phyloP scores from a whole-genome alignment of 345 rosid genomes.

The Psidium friedrichsthalianum region DNA sequence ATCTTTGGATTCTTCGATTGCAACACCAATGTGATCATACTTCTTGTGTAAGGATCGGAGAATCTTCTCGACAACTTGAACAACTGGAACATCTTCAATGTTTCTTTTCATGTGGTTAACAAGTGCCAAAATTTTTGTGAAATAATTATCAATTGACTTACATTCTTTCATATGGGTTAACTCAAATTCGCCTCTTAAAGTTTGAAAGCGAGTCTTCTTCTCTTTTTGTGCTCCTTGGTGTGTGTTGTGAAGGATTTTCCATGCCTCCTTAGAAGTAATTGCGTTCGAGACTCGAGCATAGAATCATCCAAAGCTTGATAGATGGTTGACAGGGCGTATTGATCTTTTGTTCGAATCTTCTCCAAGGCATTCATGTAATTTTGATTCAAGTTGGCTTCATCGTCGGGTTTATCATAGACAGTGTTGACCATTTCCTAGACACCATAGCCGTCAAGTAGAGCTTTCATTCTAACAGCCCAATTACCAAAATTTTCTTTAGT shows the following conservation, averaged over 20 bases:
- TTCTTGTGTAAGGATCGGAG: neutral
- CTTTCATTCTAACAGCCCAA: too few species aligned
- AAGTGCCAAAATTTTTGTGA: neutral
- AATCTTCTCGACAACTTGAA: neutral
- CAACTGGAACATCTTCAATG: neutral
- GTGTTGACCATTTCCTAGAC: too few species aligned
- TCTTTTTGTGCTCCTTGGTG: neutral
- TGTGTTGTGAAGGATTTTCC: neutral
- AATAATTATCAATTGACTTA: neutral
- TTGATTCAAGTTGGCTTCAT: too few species aligned
- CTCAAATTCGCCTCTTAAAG: neutral
- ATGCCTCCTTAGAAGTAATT: neutral
- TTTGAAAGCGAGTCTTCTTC: neutral
- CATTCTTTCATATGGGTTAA: neutral
- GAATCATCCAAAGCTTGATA: neutral
- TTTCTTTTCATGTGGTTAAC: neutral
- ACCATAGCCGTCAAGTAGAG: too few species aligned
- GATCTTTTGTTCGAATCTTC: too few species aligned
- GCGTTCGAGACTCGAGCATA: neutral
- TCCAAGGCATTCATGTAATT: too few species aligned
- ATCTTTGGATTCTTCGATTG: conserved; percentile 3
- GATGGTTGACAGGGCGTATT: neutral
- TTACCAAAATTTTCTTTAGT: too few species aligned
- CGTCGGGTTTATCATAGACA: too few species aligned
- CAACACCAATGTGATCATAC: neutral